Conservation (phyloP, 73 alveolate genomes). For the Paramecium bursaria region DNA sequence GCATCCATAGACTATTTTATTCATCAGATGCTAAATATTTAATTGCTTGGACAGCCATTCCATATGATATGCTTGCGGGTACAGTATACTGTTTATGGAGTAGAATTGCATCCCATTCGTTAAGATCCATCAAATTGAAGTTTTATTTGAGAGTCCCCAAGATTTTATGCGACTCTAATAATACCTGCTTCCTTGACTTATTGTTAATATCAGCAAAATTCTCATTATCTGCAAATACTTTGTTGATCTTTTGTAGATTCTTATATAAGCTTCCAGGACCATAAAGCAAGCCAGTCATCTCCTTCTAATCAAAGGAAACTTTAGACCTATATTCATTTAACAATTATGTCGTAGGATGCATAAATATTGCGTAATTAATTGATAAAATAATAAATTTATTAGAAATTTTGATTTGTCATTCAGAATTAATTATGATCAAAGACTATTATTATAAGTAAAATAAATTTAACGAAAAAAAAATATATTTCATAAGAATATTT, state of each 20-base stretch:
- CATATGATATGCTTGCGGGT: conserved; percentile 32
- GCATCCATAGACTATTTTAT: conserved; percentile 59
- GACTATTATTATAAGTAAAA: no score
- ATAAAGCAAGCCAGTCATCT: conserved; percentile 1
- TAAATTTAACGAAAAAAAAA: background rate
- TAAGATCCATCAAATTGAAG: background rate
- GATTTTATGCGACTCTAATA: conserved; percentile 2
- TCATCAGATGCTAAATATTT: conserved; percentile 63
- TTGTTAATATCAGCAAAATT: conserved; percentile 27
- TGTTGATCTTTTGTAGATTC: background rate
- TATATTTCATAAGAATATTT: no score
- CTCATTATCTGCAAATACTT: background rate
- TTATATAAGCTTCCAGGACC: background rate
- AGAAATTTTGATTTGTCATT: no score
- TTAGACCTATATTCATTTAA: conserved; percentile 19
- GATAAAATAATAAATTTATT: no score
- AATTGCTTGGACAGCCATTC: conserved; percentile 61
- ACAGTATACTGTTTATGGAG: background rate
- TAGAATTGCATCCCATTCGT: background rate
- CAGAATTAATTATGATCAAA: no score
- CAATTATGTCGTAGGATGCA: conserved; percentile 52
- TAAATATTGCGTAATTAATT: conserved; percentile 55
- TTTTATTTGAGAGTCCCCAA: background rate
- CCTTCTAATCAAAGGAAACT: background rate
- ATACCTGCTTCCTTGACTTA: conserved; percentile 18